These are phyloP conservation scores for Picochlorum costavermella DNA, from an alignment of 139 green algal genomes.

Conservation along the genomic window DNA sequence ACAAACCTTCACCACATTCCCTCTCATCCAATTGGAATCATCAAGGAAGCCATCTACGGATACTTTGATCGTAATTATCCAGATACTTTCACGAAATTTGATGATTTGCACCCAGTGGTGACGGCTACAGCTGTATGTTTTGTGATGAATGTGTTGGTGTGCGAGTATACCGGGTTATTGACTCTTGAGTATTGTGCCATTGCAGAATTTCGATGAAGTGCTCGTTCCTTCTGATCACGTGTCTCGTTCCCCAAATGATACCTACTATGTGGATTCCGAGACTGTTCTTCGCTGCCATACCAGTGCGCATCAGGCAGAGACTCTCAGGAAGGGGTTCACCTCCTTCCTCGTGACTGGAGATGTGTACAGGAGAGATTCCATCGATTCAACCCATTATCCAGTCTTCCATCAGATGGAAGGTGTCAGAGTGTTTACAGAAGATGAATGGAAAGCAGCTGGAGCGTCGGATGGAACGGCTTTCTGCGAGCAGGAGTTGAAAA, in stretches of 20 bases:
- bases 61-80: conserved; percentile 76
- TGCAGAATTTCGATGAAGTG: conserved; percentile 79
- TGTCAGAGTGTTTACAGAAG: conserved; percentile 56
- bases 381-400: conserved; percentile 98
- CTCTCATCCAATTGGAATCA: conserved; percentile 90
- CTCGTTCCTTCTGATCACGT: conserved; percentile 89
- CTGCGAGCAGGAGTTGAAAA: conserved; percentile 78
- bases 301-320: conserved; percentile 76
- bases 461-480: conserved; percentile 24
- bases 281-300: conserved; percentile 84
- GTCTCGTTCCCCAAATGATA: conserved; percentile 88
- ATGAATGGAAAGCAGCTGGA: conserved; percentile 21
- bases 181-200: background rate
- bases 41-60: conserved; percentile 90
- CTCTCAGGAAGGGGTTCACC: conserved; percentile 62
- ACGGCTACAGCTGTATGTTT: conserved; percentile 16
- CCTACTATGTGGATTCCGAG: conserved; percentile 88
- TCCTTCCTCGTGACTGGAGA: conserved; percentile 94
- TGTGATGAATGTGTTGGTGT: conserved; percentile 4
- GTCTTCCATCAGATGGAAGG: conserved; percentile 99
- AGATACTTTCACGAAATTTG: conserved; percentile 75
- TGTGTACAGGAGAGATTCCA: conserved; percentile 91
- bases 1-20: conserved; percentile 76
- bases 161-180: background rate
- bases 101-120: conserved; percentile 88